Evolutionary conservation across 176 grass and related monocot species (phyloP), one percentile per base, ranked within the genome.

Genomic region (Oryza meridionalis): DNA sequence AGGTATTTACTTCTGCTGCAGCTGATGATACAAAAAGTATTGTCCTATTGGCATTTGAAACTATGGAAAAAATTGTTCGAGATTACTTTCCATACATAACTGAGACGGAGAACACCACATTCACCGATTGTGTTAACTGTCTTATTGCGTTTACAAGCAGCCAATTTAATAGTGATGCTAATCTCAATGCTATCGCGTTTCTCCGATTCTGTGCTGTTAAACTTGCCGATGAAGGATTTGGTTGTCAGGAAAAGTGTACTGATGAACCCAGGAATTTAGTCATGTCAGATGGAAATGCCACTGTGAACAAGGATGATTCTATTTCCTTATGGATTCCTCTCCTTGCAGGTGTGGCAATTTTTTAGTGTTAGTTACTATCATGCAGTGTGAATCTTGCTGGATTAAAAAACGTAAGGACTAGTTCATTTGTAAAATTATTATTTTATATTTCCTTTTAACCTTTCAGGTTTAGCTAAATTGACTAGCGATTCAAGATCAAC

Each of bases 61-160:
- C 96, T 2, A 91, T 96, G 85, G 93, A 90, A 90, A 96, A 93
- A 81, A 98, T 96, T 88, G 91, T 99, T 80, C 88, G 93, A 69
- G 93, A 99, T 35, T 94, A 96, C 77, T 99, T 98, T 77, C 93
- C 86, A 77, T 95, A 92, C 82, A 95, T 99, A 94, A 99, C 93
- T 68, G 96, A 99, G 88, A 96, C 96, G 17, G 96, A 99, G 62
- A 90, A 93, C 61, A 99, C 81, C 49, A 90, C 89, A 70, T 99
- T 99, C 81, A 94, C 91, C 40, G 96, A 99, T 84, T 99, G 96
- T 85, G 93, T 96, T 27, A 89, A 95, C 69, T 99, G 93, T 85
- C 93, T 99, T 67, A 84, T 99, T 80, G 77, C 96, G 64, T 99
- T 99, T 84, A 99, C 93, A 67, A 90, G 85, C 77, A 99, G 96